phyloP scores from a whole-genome alignment of 140 eudicot species.

The Bidens hawaiensis region DNA sequence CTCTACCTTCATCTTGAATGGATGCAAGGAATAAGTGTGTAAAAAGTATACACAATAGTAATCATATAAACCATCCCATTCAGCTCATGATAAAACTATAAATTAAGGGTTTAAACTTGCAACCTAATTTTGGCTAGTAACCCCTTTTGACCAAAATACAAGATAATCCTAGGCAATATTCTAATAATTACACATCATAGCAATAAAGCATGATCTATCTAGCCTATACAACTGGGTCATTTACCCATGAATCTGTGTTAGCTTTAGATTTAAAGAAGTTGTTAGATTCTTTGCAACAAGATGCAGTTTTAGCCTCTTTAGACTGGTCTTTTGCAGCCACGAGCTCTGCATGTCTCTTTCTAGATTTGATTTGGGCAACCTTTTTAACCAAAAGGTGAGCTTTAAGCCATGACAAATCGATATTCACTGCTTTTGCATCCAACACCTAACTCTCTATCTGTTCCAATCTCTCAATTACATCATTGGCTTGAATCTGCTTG shows the following conservation, averaged over 20 bases:
- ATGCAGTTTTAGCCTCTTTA: constrained; percentile 22
- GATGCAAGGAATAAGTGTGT: too few species aligned
- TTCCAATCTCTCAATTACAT: neutral
- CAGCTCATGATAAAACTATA: too few species aligned
- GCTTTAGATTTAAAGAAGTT: constrained; percentile 21
- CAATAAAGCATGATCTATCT: neutral
- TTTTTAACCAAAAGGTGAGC: neutral
- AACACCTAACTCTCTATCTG: neutral
- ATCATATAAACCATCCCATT: too few species aligned
- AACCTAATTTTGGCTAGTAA: too few species aligned
- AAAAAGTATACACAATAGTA: too few species aligned
- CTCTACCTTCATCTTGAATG: too few species aligned
- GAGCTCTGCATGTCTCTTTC: constrained; percentile 19
- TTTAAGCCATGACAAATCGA: neutral
- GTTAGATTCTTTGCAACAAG: constrained; percentile 13
- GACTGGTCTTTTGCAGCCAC: constrained; percentile 14
- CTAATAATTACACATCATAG: neutral
- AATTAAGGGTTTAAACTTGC: too few species aligned
- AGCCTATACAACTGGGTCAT: constrained; percentile 3
- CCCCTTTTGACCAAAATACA: too few species aligned
- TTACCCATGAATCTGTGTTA: constrained; percentile 11
- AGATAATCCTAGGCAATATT: neutral
- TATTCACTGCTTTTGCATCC: neutral
- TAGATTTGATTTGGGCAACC: constrained; percentile 8
- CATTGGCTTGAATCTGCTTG: neutral